Base-by-base conservation (phyloP, 2,329 filamentous ascomycete genomes). In the Blumeriella jaapii region DNA sequence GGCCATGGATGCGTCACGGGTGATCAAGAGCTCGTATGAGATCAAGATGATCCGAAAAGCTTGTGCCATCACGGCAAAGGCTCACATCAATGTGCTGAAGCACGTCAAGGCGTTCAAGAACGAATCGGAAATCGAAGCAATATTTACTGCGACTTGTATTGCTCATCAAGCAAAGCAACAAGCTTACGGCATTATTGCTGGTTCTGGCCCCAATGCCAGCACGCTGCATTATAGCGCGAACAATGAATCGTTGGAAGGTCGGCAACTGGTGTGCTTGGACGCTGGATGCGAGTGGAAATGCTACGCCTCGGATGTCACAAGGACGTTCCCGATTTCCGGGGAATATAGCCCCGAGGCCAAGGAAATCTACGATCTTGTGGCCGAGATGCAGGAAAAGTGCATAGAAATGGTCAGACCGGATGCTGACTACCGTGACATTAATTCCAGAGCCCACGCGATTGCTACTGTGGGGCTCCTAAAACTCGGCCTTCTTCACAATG, bases 281-380 rank as follows among this genome's bases (percentile, higher is more conserved):
- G 87, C 89, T 1, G 87, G 85, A 2, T 81, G 78, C 46, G 89
- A 96, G 59, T 93, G 77, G 60, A 62, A 76, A 31, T 78, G 81
- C 48, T 96, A 98, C 56, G 85, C 85, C 18, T 82, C 81, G 38
- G 89, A 96, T 57, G 76, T 96, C 17, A 96, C 91, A 0, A 74
- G 89, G 23, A 91, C 87, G 0, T 75, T 95, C 46, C 89, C 89
- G 4, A 61, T 95, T 14, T 71, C 68, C 10, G 82, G 82, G 5
- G 62, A 61, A 1, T 93, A 85, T 48, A 71, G 74, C 0, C 57
- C 66, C 10, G 80, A 89, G 55, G 78, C 78, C 1, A 68, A 70
- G 30, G 69, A 73, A 7, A 78, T 95, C 34, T 87, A 95, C 55
- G 67, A 72, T 29, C 66, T 91, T 16, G 87, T 94, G 3, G 65